Conservation (phyloP, 768 basidiomycete species). For the Leccinum barrowsii region DNA sequence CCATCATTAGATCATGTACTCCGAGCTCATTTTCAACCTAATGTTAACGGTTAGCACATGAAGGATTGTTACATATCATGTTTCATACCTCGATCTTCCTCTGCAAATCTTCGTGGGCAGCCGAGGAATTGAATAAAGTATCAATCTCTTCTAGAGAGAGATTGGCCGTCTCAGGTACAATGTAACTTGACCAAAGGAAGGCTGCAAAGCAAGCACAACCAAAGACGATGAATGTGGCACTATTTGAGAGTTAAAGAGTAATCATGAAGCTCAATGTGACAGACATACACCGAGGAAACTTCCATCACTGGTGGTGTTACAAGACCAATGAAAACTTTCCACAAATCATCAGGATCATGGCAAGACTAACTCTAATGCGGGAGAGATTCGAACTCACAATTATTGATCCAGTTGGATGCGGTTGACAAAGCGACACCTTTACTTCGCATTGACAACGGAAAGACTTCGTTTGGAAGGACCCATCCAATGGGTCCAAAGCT, state of each 20-base stretch:
- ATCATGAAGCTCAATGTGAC: background rate
- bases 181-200: constrained; percentile 66
- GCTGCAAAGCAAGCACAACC: constrained; percentile 59
- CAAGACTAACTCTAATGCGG: background rate
- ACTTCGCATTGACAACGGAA: constrained; percentile 73
- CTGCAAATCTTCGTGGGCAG: constrained; percentile 49
- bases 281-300: constrained; percentile 52
- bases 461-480: constrained; percentile 83
- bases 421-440: constrained; percentile 82
- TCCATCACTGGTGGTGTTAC: constrained; percentile 66
- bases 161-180: constrained; percentile 76
- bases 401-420: constrained; percentile 84
- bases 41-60: background rate
- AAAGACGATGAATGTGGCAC: constrained; percentile 69
- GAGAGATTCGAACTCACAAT: constrained; percentile 45
- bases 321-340: constrained; percentile 69
- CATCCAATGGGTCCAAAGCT: constrained; percentile 80
- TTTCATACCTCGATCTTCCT: constrained; percentile 49
- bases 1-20: constrained; percentile 41
- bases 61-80: background rate
- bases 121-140: constrained; percentile 57
- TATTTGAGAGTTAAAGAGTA: constrained; percentile 22
- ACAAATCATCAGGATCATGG: constrained; percentile 3
- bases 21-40: constrained; percentile 61
- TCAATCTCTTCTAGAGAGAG: constrained; percentile 77